Evolutionary conservation across 2,329 filamentous ascomycete genomes (phyloP).

Genomic region (Sporothrix variecibatus): DNA sequence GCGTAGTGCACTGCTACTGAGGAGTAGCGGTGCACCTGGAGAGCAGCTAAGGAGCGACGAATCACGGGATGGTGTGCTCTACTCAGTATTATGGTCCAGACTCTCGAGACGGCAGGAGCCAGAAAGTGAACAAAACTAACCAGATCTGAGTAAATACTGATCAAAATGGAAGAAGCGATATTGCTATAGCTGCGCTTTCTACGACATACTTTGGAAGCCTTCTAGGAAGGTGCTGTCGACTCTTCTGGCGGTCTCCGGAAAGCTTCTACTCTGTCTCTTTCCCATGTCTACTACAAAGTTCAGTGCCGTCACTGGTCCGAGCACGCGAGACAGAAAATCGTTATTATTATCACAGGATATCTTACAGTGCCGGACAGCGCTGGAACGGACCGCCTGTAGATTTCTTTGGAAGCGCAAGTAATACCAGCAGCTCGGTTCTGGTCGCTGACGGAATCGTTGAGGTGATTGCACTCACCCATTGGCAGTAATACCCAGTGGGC

Average conservation of each 20-base stretch:
- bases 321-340: conserved; percentile 7
- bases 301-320: neutral
- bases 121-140: neutral
- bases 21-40: neutral
- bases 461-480: neutral
- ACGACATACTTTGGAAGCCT: neutral
- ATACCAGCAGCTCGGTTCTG: neutral
- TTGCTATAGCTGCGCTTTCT: neutral
- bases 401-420: neutral
- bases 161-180: neutral
- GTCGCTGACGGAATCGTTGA: conserved; percentile 20
- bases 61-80: neutral
- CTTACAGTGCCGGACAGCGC: neutral
- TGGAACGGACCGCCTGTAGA: conserved; percentile 7
- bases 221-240: neutral
- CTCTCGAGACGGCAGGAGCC: neutral
- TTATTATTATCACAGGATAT: neutral
- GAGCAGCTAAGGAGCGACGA: conserved; percentile 2
- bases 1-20: neutral
- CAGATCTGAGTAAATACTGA: neutral
- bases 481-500: neutral
- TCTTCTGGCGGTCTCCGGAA: neutral
- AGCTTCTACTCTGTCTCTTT: neutral
- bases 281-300: neutral
- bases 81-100: neutral